phyloP scores from a whole-genome alignment of 371 early-diverging fungal species.

The Apophysomyces variabilis region DNA sequence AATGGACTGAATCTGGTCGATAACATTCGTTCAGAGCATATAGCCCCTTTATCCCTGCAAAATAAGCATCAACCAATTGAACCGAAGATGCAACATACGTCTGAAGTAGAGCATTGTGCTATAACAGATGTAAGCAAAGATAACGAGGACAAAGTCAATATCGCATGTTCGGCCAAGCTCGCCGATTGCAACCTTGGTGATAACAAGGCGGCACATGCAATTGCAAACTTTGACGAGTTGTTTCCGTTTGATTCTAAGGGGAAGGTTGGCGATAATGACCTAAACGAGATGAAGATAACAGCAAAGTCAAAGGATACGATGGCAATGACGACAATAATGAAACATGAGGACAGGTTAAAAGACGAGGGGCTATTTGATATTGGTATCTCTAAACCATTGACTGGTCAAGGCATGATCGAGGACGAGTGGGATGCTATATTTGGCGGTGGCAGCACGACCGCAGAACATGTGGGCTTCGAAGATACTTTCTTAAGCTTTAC shows the following conservation, averaged over 20 bases:
- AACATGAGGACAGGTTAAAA: neutral
- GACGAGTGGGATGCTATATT: conserved; percentile 56
- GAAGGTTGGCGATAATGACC: neutral
- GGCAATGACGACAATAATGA: neutral
- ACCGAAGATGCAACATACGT: neutral
- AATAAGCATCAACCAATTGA: neutral
- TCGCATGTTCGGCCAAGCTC: conserved; percentile 40
- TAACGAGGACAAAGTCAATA: conserved; percentile 30
- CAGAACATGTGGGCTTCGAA: conserved; percentile 31
- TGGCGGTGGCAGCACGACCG: conserved; percentile 28
- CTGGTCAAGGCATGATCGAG: conserved; percentile 13
- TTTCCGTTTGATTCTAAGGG: conserved; percentile 29
- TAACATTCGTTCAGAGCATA: neutral
- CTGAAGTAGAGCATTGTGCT: neutral
- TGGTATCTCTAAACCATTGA: neutral
- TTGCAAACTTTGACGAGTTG: conserved; percentile 44
- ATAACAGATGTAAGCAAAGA: neutral
- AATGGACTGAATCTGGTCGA: neutral
- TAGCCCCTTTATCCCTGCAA: neutral
- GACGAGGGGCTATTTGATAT: neutral
- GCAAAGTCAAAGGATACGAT: neutral
- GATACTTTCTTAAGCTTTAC: conserved; percentile 37
- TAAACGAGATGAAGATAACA: neutral
- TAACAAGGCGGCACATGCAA: conserved; percentile 4
- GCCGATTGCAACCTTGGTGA: conserved; percentile 36